Conservation (phyloP, 495 filamentous ascomycete genomes). For the Aspergillus homomorphus region DNA sequence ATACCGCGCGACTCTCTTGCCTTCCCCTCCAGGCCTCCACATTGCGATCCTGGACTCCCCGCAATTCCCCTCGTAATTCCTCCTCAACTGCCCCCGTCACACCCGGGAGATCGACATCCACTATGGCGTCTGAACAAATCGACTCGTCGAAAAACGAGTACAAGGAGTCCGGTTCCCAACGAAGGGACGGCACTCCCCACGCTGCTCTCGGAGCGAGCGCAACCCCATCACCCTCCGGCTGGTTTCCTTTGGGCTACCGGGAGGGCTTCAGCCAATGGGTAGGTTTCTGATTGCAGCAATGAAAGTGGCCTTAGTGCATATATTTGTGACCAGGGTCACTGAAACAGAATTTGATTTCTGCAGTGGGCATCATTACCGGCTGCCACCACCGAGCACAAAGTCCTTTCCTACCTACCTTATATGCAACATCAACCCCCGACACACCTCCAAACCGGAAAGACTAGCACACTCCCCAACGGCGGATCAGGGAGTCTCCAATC, state of each 20-base stretch:
- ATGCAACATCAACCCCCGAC: constrained; percentile 71
- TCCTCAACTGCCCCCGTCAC: constrained; percentile 19
- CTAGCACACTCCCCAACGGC: constrained; percentile 37
- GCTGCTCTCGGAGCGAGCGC: constrained; percentile 42
- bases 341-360: constrained; percentile 8
- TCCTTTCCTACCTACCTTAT: constrained; percentile 83
- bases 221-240: constrained; percentile 33
- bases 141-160: constrained; percentile 30
- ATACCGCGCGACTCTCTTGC: constrained; percentile 18
- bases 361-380: constrained; percentile 83
- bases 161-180: constrained; percentile 23
- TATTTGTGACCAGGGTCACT: constrained; percentile 10
- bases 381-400: constrained; percentile 82
- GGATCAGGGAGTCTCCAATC: constrained; percentile 40
- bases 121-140: constrained; percentile 44
- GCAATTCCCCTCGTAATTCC: constrained; percentile 16
- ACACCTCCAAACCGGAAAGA: constrained; percentile 63
- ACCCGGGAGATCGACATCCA: constrained; percentile 24
- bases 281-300: constrained; percentile 28
- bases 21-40: constrained; percentile 14
- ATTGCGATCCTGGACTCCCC: constrained; percentile 21
- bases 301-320: not conserved
- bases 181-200: constrained; percentile 25
- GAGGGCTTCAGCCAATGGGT: constrained; percentile 94
- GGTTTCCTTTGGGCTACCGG: constrained; percentile 86